These are phyloP conservation scores for Teratosphaeria pseudoeucalypti DNA, from an alignment of 2,329 filamentous ascomycete genomes.

Conservation along the genomic window DNA sequence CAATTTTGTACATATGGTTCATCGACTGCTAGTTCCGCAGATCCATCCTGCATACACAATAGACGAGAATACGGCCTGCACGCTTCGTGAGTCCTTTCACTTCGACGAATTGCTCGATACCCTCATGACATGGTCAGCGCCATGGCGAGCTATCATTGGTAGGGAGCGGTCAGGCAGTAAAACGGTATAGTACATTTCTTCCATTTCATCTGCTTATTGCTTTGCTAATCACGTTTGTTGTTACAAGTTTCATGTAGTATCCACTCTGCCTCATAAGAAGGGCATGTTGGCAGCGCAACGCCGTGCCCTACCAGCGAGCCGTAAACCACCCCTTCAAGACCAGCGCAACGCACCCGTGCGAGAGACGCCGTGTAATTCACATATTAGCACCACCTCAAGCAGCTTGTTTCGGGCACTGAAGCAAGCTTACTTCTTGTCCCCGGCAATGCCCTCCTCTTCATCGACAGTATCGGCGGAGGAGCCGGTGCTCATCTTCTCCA, in stretches of 20 bases:
- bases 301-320: neutral
- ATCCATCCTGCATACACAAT: neutral
- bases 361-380: neutral
- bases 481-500: slow-evolving; percentile 41
- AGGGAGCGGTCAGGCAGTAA: neutral
- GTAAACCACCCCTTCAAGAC: neutral
- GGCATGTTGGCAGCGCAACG: neutral
- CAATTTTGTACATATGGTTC: neutral
- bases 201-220: neutral
- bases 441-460: slow-evolving; percentile 35
- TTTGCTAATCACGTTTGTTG: neutral
- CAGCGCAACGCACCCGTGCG: neutral
- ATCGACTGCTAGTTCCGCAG: neutral
- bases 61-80: neutral
- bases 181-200: neutral
- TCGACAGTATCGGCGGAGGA: slow-evolving; percentile 41
- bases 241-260: neutral
- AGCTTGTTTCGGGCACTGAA: neutral
- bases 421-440: slow-evolving; percentile 5
- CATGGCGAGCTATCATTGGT: too few species aligned
- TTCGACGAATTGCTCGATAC: too few species aligned
- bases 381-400: neutral
- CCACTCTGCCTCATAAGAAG: neutral
- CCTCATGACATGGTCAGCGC: too few species aligned
- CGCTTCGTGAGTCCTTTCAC: neutral